Evolutionary conservation across 345 rosid genomes (phyloP).

Genomic region (Eucalyptus viminalis): DNA sequence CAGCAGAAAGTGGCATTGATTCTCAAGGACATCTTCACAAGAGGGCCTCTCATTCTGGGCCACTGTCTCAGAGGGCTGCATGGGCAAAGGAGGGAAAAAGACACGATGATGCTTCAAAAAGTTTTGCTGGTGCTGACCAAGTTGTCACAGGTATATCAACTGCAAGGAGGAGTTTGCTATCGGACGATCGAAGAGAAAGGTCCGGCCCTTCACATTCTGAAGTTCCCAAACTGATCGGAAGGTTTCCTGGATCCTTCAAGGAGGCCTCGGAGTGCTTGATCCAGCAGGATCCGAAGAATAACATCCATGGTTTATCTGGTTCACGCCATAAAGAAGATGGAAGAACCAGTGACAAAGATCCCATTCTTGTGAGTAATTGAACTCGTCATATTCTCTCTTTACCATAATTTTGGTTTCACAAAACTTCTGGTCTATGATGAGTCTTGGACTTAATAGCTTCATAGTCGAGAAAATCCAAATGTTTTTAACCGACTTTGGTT

Average conservation of each 20-base stretch:
- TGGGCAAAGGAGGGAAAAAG: slow-evolving; percentile 64
- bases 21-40: slow-evolving; percentile 56
- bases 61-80: slow-evolving; percentile 67
- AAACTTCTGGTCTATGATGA: neutral
- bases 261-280: slow-evolving; percentile 54
- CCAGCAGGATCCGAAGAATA: slow-evolving; percentile 50
- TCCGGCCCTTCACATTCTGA: slow-evolving; percentile 35
- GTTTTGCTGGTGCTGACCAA: slow-evolving; percentile 45
- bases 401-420: neutral
- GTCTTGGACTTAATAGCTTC: neutral
- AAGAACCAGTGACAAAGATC: slow-evolving; percentile 49
- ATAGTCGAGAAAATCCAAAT: neutral
- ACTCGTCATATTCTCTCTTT: neutral
- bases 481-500: neutral
- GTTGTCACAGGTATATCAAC: slow-evolving; percentile 39
- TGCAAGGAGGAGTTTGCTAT: slow-evolving; percentile 45
- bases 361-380: slow-evolving; percentile 57
- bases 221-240: slow-evolving; percentile 46
- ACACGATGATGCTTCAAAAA: slow-evolving; percentile 54
- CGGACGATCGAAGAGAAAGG: slow-evolving; percentile 45
- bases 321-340: slow-evolving; percentile 49
- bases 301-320: slow-evolving; percentile 12
- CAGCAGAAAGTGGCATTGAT: slow-evolving; percentile 43
- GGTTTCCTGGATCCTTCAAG: slow-evolving; percentile 92
- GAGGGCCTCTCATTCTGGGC: slow-evolving; percentile 92